These are phyloP conservation scores for Termitomyces sp. DNA, from an alignment of 768 basidiomycete species.

Conservation along the genomic window DNA sequence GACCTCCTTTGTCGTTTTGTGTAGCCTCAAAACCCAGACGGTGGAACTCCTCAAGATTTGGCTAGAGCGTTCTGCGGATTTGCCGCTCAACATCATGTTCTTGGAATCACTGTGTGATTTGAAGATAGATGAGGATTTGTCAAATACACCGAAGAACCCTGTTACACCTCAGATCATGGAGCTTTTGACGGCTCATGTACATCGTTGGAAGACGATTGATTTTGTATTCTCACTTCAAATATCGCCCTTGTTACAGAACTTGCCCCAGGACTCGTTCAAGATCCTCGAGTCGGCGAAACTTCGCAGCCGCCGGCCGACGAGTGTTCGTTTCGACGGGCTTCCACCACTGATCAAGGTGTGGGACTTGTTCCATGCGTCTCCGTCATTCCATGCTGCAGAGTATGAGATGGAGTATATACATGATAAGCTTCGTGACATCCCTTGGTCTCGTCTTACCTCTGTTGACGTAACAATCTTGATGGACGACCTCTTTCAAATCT, in stretches of 20 bases:
- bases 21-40: neutral
- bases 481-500: neutral
- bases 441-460: constrained; percentile 4
- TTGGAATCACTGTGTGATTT: neutral
- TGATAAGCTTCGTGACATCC: neutral
- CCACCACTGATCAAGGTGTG: neutral
- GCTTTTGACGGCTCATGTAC: constrained; percentile 3
- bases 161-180: constrained; percentile 2
- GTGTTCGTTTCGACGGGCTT: neutral
- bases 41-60: neutral
- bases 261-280: neutral
- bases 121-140: neutral
- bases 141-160: neutral
- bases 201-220: constrained; percentile 6
- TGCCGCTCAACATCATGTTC: neutral
- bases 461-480: neutral
- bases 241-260: neutral
- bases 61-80: constrained; percentile 1
- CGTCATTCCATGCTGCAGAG: neutral
- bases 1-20: neutral
- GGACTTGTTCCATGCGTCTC: constrained; percentile 4
- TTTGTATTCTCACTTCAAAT: constrained; percentile 3
- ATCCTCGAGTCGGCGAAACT: constrained; percentile 1
- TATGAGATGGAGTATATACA: constrained; percentile 1
- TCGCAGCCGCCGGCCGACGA: neutral